A percentile compares a stretch with the other conserved stretches of the same genome.
phyloP scores from a whole-genome alignment of 352 stramenopile genomes.

The Globisporangium viniferum region DNA sequence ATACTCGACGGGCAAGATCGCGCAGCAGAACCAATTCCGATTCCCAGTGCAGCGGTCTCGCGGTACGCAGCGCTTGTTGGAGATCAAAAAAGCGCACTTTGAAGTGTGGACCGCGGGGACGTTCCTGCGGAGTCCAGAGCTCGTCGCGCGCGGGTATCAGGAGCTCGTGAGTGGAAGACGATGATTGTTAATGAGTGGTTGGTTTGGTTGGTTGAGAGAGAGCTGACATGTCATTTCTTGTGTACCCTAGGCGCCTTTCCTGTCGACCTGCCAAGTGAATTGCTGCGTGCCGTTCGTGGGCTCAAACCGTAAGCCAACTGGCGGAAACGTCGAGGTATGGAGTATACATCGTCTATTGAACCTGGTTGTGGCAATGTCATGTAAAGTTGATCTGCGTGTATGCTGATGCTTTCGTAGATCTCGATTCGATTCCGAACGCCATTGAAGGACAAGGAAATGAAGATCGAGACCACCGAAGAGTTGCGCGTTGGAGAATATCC shows the following conservation, averaged over 20 bases:
- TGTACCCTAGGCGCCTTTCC: slow-evolving; percentile 35
- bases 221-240: background rate
- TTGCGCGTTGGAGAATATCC: slow-evolving; percentile 60
- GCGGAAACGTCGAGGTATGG: slow-evolving; percentile 60
- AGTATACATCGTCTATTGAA: background rate
- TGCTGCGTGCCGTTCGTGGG: slow-evolving; percentile 61
- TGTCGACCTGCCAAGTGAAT: slow-evolving; percentile 48
- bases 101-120: slow-evolving; percentile 69
- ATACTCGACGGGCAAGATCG: slow-evolving; percentile 24
- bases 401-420: slow-evolving; percentile 28
- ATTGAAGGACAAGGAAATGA: slow-evolving; percentile 61
- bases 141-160: slow-evolving; percentile 62
- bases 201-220: too few species aligned
- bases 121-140: slow-evolving; percentile 62
- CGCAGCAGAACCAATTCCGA: slow-evolving; percentile 27
- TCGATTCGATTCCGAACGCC: slow-evolving; percentile 51
- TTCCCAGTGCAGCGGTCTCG: slow-evolving; percentile 59
- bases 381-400: too few species aligned
- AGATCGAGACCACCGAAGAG: slow-evolving; percentile 37
- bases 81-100: slow-evolving; percentile 78
- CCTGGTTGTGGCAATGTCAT: background rate
- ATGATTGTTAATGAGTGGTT: background rate
- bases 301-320: slow-evolving; percentile 60
- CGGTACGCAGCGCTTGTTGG: slow-evolving; percentile 70
- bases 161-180: slow-evolving; percentile 39